phyloP scores from a whole-genome alignment of 805 yeast species.

The Pichia californica region DNA sequence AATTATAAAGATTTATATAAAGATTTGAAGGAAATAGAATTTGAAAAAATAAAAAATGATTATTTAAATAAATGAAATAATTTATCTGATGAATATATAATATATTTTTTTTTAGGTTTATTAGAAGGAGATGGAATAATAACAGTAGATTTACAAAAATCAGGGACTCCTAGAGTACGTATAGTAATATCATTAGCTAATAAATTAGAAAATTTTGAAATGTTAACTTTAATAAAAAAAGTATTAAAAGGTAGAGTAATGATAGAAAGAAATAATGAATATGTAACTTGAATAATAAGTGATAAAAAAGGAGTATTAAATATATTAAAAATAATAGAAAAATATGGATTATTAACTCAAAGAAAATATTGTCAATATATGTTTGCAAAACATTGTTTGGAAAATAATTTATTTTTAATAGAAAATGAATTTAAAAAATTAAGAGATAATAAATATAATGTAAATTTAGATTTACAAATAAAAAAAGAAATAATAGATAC shows the following conservation, averaged over 20 bases:
- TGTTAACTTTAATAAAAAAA: neutral
- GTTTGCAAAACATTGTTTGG: neutral
- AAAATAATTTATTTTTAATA: neutral
- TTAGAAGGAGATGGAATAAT: too few relatives aligned
- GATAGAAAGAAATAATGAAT: neutral
- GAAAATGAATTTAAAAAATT: neutral
- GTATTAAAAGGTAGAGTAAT: neutral
- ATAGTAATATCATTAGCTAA: too few relatives aligned
- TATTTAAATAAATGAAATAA: too few relatives aligned
- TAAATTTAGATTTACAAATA: too few relatives aligned
- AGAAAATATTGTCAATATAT: neutral
- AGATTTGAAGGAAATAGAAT: too few relatives aligned
- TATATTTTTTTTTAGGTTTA: too few relatives aligned
- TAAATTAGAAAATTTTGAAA: neutral
- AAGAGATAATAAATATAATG: neutral
- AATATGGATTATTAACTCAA: conserved; percentile 1
- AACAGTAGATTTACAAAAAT: too few relatives aligned
- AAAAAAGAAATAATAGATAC: too few relatives aligned
- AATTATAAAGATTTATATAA: too few relatives aligned
- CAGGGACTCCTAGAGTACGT: too few relatives aligned
- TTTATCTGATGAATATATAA: too few relatives aligned
- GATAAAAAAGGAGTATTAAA: neutral
- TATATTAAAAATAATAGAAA: neutral
- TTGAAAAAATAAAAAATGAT: too few relatives aligned
- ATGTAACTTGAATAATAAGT: neutral